Base-by-base conservation (phyloP, 805 yeast genomes). In the Ogataea populi-albae region DNA sequence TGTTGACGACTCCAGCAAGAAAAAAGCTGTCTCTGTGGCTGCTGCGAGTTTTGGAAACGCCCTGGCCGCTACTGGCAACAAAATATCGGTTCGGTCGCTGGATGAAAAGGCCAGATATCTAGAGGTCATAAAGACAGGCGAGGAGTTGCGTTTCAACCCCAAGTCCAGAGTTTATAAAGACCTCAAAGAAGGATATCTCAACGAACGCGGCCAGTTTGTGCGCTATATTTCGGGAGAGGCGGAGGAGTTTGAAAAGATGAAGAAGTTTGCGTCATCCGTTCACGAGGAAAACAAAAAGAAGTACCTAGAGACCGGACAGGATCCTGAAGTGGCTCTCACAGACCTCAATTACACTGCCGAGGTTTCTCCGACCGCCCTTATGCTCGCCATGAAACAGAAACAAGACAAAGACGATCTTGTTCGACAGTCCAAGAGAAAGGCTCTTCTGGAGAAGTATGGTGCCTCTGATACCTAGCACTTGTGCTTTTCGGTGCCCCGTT, bases 71-170 rank as follows among this genome's bases (percentile, higher is more conserved):
- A 43, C 50, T 11, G 48, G 40, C 2, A 32, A 37, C 4, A 71
- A 55, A 53, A 65, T 62, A 34, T 57, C 73, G 6, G 70, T 83
- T 0, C 61, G 95, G 32, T 76, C 83, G 21, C 55, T 89, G 35
- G 83, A 79, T 42, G 96, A 87, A 52, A 77, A 77, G 25, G 94
- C 96, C n/a, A 59, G 76, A 43, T 77, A 86, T 65, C 51, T 76
- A 49, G 63, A 75, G 52, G 69, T 79, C 28, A 60, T 75, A 8
- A 64, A 68, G 42, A 53, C 69, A 1, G 66, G 62, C 6, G 57
- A 61, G 18, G 71, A 67, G 26, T 57, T 72, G 6, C 65, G 68
- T 16, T 73, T 73, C 47, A 77, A 78, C 49, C 80, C 82, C 2
- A 75, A 69, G 49, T 68, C 81, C 3, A 61, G 80, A 37, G 61